Evolutionary conservation across 1,139 yeast species (phyloP).

Genomic region (Meyerozyma smithsonii): DNA sequence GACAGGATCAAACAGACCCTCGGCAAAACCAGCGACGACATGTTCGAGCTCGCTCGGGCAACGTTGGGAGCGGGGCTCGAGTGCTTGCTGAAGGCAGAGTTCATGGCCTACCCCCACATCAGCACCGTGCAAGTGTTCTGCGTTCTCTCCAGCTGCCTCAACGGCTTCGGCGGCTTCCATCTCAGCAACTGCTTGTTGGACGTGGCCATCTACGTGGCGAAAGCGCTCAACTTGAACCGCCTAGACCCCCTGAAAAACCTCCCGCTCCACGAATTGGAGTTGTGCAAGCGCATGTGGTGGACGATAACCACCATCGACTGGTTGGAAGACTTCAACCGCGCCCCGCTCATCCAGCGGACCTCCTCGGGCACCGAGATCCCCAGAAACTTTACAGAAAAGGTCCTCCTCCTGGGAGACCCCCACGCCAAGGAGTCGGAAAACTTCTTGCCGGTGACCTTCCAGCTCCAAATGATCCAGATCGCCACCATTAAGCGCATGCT

Average conservation of each 20-base stretch:
- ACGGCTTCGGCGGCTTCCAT: slow-evolving; percentile 26
- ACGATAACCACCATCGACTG: slow-evolving; percentile 26
- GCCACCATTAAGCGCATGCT: background rate
- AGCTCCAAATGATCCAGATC: background rate
- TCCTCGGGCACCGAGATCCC: background rate
- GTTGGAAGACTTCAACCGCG: slow-evolving; percentile 24
- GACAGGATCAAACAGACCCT: background rate
- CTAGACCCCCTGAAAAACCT: slow-evolving; percentile 9
- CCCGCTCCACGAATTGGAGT: slow-evolving; percentile 16
- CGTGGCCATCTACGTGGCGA: slow-evolving; percentile 21
- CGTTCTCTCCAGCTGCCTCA: slow-evolving; percentile 22
- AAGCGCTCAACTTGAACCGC: slow-evolving; percentile 20
- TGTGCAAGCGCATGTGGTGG: slow-evolving; percentile 31
- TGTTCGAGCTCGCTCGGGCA: slow-evolving; percentile 17
- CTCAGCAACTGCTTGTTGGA: slow-evolving; percentile 21
- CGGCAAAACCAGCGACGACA: background rate
- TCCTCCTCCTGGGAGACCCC: background rate
- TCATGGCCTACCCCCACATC: slow-evolving; percentile 23
- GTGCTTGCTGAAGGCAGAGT: slow-evolving; percentile 28
- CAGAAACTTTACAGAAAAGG: background rate
- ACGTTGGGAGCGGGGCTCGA: slow-evolving; percentile 26
- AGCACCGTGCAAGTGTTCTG: slow-evolving; percentile 23
- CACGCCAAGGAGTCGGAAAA: background rate
- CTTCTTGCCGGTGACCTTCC: background rate
- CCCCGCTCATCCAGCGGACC: slow-evolving; percentile 1